Conservation (phyloP, 225 moss, liverwort and hornwort genomes). For the Marchantia polymorpha region DNA sequence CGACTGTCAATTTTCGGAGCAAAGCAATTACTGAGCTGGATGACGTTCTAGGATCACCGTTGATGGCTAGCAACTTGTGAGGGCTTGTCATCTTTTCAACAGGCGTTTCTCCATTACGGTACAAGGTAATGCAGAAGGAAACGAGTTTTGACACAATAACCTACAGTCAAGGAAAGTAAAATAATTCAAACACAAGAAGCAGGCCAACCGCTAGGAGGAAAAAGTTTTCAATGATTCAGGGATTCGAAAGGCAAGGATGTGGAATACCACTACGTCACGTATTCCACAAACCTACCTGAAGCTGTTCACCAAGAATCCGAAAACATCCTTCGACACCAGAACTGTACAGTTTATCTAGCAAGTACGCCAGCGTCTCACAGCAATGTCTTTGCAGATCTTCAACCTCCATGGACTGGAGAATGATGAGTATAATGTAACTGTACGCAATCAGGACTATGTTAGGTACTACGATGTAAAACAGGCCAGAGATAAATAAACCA, state of each 20-base stretch:
- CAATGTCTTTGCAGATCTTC: constrained; percentile 72
- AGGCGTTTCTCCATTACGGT: not conserved
- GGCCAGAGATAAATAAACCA: no score
- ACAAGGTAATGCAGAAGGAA: constrained; percentile 38
- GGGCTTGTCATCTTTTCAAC: not conserved
- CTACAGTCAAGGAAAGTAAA: constrained; percentile 33
- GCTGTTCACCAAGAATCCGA: constrained; percentile 69
- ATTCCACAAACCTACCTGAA: constrained; percentile 54
- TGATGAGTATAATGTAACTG: constrained; percentile 85
- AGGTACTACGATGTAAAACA: not conserved
- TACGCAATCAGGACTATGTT: constrained; percentile 1
- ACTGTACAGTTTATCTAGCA: constrained; percentile 64
- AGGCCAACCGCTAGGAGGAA: not conserved
- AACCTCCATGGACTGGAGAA: constrained; percentile 76
- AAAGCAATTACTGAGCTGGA: constrained; percentile 46
- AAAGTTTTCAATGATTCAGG: no score
- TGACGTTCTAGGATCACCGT: constrained; percentile 17
- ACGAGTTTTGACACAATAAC: constrained; percentile 87
- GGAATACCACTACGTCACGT: not conserved
- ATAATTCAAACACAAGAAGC: not conserved
- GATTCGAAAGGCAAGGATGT: no score
- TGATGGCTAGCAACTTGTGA: constrained; percentile 8
- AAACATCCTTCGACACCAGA: constrained; percentile 41
- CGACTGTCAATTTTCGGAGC: constrained; percentile 64
- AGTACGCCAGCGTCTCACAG: constrained; percentile 55